Conservation (phyloP, 2,329 filamentous ascomycete species). For the Mollisia scopiformis region DNA sequence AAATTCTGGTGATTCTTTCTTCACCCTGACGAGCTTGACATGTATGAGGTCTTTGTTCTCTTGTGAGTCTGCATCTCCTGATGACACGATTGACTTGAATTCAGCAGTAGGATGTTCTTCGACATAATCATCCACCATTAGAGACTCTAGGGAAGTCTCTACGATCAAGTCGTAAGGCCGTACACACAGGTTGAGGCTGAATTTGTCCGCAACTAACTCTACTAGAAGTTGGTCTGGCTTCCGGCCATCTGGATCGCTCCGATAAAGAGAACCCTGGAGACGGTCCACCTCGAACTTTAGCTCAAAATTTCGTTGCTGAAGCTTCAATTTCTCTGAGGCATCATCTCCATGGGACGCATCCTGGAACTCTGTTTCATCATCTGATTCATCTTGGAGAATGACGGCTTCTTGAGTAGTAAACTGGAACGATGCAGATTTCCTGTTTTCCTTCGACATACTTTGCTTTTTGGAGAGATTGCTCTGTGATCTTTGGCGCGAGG, state of each 20-base stretch:
- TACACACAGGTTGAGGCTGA: slow-evolving; percentile 85
- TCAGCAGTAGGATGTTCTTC: slow-evolving; percentile 79
- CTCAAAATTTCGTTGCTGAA: slow-evolving; percentile 91
- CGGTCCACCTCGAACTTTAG: slow-evolving; percentile 96
- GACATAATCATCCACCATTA: slow-evolving; percentile 94
- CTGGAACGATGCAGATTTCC: slow-evolving; percentile 73
- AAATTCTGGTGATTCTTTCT: slow-evolving; percentile 89
- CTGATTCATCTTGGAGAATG: slow-evolving; percentile 62
- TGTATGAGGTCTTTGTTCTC: slow-evolving; percentile 81
- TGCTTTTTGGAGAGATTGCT: slow-evolving; percentile 39
- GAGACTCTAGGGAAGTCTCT: slow-evolving; percentile 82
- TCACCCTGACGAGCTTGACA: slow-evolving; percentile 89
- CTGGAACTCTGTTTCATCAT: slow-evolving; percentile 65
- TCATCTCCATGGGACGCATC: slow-evolving; percentile 63
- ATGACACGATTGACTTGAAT: slow-evolving; percentile 97
- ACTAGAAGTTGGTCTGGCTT: slow-evolving; percentile 82
- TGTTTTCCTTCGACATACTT: slow-evolving; percentile 52
- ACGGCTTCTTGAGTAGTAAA: slow-evolving; percentile 76
- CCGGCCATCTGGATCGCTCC: slow-evolving; percentile 77
- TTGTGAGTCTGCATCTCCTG: slow-evolving; percentile 71
- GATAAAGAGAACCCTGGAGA: slow-evolving; percentile 89
- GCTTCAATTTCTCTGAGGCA: slow-evolving; percentile 61
- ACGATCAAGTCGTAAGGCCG: slow-evolving; percentile 91
- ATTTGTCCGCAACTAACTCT: slow-evolving; percentile 87
- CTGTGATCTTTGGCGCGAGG: slow-evolving; percentile 19